phyloP scores from a whole-genome alignment of 2,329 filamentous ascomycete species.

The Nemania diffusa region DNA sequence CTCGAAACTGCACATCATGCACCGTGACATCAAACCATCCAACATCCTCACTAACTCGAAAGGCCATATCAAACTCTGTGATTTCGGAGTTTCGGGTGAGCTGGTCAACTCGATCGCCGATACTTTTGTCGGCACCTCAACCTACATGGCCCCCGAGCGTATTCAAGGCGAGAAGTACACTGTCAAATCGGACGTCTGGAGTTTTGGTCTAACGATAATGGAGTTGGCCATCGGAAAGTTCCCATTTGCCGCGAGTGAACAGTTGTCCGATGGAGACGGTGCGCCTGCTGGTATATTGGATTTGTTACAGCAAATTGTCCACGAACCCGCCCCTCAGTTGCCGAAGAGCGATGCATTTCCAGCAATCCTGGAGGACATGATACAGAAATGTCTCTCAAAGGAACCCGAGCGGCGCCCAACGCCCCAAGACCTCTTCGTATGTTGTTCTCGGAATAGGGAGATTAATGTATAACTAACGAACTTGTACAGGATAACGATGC shows the following conservation, averaged over 20 bases:
- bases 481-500: slow-evolving; percentile 80
- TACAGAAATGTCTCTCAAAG: slow-evolving; percentile 94
- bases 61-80: slow-evolving; percentile 95
- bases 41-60: slow-evolving; percentile 96
- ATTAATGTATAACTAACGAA: slow-evolving; percentile 44
- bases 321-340: slow-evolving; percentile 91
- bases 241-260: slow-evolving; percentile 83
- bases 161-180: slow-evolving; percentile 98
- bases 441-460: slow-evolving; percentile 49
- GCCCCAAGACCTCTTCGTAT: slow-evolving; percentile 90
- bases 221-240: slow-evolving; percentile 98
- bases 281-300: slow-evolving; percentile 95
- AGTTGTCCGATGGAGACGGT: slow-evolving; percentile 76
- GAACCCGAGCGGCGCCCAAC: slow-evolving; percentile 89
- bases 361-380: slow-evolving; percentile 93
- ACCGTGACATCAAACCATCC: slow-evolving; percentile 97
- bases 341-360: slow-evolving; percentile 99
- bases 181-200: slow-evolving; percentile 99
- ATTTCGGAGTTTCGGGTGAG: slow-evolving; percentile 98
- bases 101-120: slow-evolving; percentile 98
- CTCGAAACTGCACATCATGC: slow-evolving; percentile 96
- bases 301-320: slow-evolving; percentile 94
- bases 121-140: slow-evolving; percentile 97
- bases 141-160: slow-evolving; percentile 98
- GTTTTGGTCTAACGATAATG: slow-evolving; percentile 94